Conservation (phyloP, 2,329 filamentous ascomycete species). For the Aspergillus ruber region DNA sequence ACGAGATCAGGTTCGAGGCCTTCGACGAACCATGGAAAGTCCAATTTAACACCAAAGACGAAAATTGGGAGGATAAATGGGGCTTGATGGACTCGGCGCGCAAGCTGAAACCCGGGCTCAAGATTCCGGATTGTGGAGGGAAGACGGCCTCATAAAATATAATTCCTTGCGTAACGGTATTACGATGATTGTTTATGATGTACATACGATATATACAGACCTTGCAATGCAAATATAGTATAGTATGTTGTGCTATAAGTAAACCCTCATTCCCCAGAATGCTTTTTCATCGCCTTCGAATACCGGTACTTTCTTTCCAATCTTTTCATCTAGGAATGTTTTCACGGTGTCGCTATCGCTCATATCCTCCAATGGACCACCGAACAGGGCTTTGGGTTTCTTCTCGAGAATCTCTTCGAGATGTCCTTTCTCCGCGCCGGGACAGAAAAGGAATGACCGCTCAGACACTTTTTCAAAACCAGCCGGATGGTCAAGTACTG, state of each 20-base stretch:
- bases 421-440: slow-evolving; percentile 51
- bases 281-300: slow-evolving; percentile 30
- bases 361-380: slow-evolving; percentile 40
- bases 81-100: slow-evolving; percentile 80
- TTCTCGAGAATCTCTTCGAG: slow-evolving; percentile 46
- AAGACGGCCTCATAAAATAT: slow-evolving; percentile 49
- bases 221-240: too few relatives aligned
- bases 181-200: slow-evolving; percentile 4
- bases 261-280: slow-evolving; percentile 34
- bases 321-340: slow-evolving; percentile 11
- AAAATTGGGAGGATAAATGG: slow-evolving; percentile 95
- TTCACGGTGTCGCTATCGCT: slow-evolving; percentile 23
- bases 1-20: slow-evolving; percentile 64
- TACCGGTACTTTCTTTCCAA: slow-evolving; percentile 20
- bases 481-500: slow-evolving; percentile 41
- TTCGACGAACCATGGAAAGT: slow-evolving; percentile 97
- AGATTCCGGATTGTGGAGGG: slow-evolving; percentile 80
- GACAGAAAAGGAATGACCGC: slow-evolving; percentile 53
- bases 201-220: slow-evolving; percentile 1
- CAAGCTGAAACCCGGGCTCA: slow-evolving; percentile 74
- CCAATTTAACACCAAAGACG: slow-evolving; percentile 56
- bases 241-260: slow-evolving; percentile 12
- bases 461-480: slow-evolving; percentile 48
- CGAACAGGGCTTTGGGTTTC: slow-evolving; percentile 52
- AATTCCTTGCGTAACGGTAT: slow-evolving; percentile 4